Evolutionary conservation across 495 filamentous ascomycete species (phyloP), one percentile per base, ranked within the genome.

Genomic region (Collariella sp.): DNA sequence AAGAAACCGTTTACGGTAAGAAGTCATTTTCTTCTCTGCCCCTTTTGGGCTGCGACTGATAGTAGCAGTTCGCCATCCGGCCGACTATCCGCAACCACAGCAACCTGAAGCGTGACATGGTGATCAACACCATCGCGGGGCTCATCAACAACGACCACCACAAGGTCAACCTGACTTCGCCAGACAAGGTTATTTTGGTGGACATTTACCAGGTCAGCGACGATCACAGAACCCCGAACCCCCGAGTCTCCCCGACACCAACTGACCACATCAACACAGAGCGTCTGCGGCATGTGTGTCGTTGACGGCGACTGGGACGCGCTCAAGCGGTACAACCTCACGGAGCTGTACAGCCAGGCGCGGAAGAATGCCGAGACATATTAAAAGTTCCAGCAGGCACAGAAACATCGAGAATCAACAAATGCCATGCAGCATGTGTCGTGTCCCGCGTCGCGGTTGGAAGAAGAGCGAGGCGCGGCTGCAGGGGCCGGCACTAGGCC

Each of bases 141-240:
- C 63, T 76, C n/a, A 73, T 80, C 45, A 67, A 67, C 23, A 60
- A 73, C 26, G 74, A 76, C 31, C 71, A 76, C 31, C 94, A 97
- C 65, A 85, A 81, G 19, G 93, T 97, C 48, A 83, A 96, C 65
- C 76, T 99, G 19, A 85, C 74, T 29, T 77, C 80, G 23, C 89
- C 89, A 29, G 90, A 97, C 68, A 72, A 87, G 56, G 77, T 93
- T 26, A 89, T 99, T 59, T 70, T 96, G 34, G 83, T 98, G 31
- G 88, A 95, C 60, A 75, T 99, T 19, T 91, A 86, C 67, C 84
- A 93, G 79, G 91, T 94, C 74, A 65, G 80, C 69, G 54, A 22
- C 42, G 26, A 51, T 19, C 35, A 20, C 46, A 20, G 1, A 1
- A 20, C 7, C 13, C 5, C 20, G 35, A 52, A 7, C 10, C 44